Evolutionary conservation across 306 rosid genomes (phyloP), one percentile per base, ranked within the genome.

Genomic region (Prunus mume): DNA sequence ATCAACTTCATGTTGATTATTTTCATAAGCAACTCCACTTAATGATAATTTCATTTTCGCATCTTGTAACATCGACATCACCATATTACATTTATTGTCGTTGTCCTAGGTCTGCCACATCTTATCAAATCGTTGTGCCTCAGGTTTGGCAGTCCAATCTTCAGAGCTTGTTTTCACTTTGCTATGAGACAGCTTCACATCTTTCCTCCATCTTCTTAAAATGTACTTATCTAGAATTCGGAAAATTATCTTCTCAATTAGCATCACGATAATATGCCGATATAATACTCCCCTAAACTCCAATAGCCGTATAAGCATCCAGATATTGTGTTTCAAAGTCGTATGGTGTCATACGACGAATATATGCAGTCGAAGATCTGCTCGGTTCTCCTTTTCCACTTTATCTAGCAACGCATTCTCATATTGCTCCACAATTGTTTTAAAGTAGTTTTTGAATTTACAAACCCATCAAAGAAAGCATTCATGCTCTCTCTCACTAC

Each of bases 251-350:
- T 46, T 28, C 11, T 70, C 41, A 52, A 61, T 45, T 20, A 78
- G 32, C 11, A 61, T 71, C 1, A 68, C 12, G 32, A 78, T 43
- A 1, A 43, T n/a, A 64, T 78, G 82, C 24, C 74, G 54, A 56
- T 73, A 78, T 7, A 78, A 43, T 25, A 71, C 71, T 43, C 76
- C 77, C 71, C 19, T 61, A 6, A 70, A 78, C 38, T 78, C 72
- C 25, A 78, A 78, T 43, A 71, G 38, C 4, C 32, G 71, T 76
- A 24, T 76, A 81, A 25, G 69, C 43, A n/a, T 19, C 75, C 47
- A 66, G 75, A 17, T 76, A 57, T 61, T 76, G 78, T 38, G 66
- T 77, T 25, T 76, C 79, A 28, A 76, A 19, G 6, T 45, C 61
- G n/a, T 69, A 69, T 15, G 2, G 66, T 1, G 46, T 70, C 17